Base-by-base conservation (phyloP, 2,329 filamentous ascomycete genomes). In the Alternaria atra region DNA sequence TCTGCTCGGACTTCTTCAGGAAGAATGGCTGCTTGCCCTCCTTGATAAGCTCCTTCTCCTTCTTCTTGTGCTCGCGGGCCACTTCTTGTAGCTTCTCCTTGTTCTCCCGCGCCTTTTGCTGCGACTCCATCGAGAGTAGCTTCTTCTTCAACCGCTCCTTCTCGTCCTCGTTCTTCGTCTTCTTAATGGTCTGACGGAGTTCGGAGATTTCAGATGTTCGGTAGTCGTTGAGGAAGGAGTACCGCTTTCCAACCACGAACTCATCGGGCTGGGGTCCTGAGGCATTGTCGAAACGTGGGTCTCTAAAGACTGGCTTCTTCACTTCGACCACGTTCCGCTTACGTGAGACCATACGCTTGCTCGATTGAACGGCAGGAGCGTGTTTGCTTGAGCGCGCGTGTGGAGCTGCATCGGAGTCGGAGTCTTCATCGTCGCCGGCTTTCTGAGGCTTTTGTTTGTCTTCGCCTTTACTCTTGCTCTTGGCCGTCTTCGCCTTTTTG, bases 21-120 rank as follows among this genome's bases (percentile, higher is more conserved):
- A 92, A 98, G 81, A 93, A 99, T 0, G 95, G 94, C 76, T 86
- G 88, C 87, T 97, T 97, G 63, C 95, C 95, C 81, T 96, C 87
- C 71, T 89, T 89, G 52, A 98, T 89, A 62, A 91, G 82, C 77
- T 94, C 91, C 81, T 92, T 93, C 84, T 99, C 95, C 77, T 89
- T 85, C 80, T 87, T 87, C 73, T 91, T 87, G 81, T 98, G 94
- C 78, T 91, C 89, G 44, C 87, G 84, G 55, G 94, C 72, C 42
- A 98, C 81, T 58, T 88, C 86, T 69, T 87, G 84, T 78, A 91
- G 88, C 61, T 89, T 86, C 63, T 92, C 90, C 80, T 90, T 91
- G 53, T 85, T 84, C 69, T 88, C 82, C 66, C 89, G 87, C 27
- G 92, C 85, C 80, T 92, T 91, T 79, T 90, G 86, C 74, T 87